Evolutionary conservation across 176 grass and related monocot genomes (phyloP), one percentile per base, ranked within the genome.

Genomic region (Phragmites australis): DNA sequence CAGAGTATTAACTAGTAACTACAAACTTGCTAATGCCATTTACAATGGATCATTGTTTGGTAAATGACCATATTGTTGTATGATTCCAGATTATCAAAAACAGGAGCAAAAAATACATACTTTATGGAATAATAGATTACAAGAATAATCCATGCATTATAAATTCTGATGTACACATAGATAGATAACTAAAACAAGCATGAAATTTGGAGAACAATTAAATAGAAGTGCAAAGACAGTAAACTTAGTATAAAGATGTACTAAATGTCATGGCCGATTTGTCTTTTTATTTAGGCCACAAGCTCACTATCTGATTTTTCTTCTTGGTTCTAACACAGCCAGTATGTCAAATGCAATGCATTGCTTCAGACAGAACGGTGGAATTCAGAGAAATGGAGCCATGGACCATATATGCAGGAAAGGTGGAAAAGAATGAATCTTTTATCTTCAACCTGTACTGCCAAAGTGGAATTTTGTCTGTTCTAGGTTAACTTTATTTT

Each of bases 281-380:
- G 42, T 77, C 39, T 10, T 21, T 34, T 12, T 6, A 70, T 70
- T 70, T 31, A 58, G 39, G 17, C 10, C 8, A 34, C 40, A 68
- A 58, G 37, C 23, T 80, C n/a, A 52, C 21, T 25, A 23, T 66
- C 8, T n/a, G 21, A 34, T 72, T 72, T 72, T 54, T 11, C 50
- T 55, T 74, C 18, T 15, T 59, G 66, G 40, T 44, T 70, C 37
- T 45, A 70, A 81, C 52, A 23, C 22, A 54, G 39, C 17, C 32
- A 74, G 70, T 74, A 74, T 65, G 27, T 43, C 16, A 82, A 70
- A 69, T 1, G 2, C 5, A 41, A 82, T 42, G 16, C n/a, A 65
- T 31, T 23, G 19, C 53, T 58, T 31, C 9, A 49, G 27, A 10
- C 6, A 64, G 17, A 78, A 63, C 22, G 10, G 59, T n/a, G 29